Conservation (phyloP, 768 basidiomycete genomes). For the Naganishia kalamii region DNA sequence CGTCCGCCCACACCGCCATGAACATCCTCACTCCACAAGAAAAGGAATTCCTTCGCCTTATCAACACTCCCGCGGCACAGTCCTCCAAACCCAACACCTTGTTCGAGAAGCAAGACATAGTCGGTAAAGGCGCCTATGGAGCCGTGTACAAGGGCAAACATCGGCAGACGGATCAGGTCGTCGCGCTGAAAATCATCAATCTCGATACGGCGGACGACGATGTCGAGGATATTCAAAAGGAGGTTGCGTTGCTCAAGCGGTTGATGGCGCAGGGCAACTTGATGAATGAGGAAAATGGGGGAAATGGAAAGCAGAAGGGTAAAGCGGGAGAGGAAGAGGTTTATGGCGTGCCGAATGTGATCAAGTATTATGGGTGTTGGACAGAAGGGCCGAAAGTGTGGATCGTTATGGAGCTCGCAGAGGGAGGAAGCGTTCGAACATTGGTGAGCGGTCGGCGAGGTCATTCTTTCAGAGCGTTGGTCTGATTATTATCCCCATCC, state of each 20-base stretch:
- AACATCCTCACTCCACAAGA: constrained; percentile 16
- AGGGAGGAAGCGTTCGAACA: constrained; percentile 86
- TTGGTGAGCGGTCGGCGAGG: too few relatives aligned
- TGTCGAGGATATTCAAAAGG: constrained; percentile 90
- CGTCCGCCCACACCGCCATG: constrained; percentile 4
- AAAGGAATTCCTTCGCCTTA: constrained; percentile 20
- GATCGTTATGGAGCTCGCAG: constrained; percentile 98
- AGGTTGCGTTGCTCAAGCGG: constrained; percentile 85
- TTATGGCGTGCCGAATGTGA: constrained; percentile 69
- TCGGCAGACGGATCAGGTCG: constrained; percentile 72
- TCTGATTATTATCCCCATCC: too few relatives aligned
- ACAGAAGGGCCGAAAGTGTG: constrained; percentile 92
- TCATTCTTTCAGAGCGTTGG: too few relatives aligned
- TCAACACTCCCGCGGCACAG: constrained; percentile 16
- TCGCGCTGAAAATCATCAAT: constrained; percentile 98
- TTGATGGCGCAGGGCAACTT: constrained; percentile 48
- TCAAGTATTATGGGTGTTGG: constrained; percentile 96
- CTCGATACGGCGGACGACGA: constrained; percentile 95
- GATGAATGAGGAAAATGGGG: constrained; percentile 21
- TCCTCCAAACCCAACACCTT: constrained; percentile 18
- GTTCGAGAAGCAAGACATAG: constrained; percentile 67
- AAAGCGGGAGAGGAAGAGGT: constrained; percentile 16
- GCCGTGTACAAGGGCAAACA: constrained; percentile 89
- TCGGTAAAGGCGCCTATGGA: constrained; percentile 92
- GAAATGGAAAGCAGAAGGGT: constrained; percentile 19